Conservation (phyloP, 495 filamentous ascomycete genomes). For the Trichoderma reesei region DNA sequence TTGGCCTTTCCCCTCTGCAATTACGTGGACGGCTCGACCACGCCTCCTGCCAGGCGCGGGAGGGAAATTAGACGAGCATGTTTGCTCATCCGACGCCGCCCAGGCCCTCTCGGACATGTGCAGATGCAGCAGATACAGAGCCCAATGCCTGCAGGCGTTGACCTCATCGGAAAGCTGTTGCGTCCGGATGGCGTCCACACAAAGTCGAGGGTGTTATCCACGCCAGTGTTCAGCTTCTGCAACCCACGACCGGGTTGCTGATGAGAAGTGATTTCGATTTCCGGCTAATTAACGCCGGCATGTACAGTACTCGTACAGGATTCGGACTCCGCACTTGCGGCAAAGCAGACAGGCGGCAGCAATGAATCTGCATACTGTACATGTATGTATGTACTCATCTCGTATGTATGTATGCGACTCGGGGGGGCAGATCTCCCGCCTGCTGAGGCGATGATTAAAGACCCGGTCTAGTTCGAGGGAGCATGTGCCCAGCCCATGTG, state of each 20-base stretch:
- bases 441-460: conserved; percentile 5
- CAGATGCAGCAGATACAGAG: not conserved
- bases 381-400: not conserved
- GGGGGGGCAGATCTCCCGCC: conserved; percentile 1
- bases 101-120: not conserved
- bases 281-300: conserved; percentile 2
- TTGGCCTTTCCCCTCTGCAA: not conserved
- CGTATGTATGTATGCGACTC: not conserved
- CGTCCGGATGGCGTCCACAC: not conserved
- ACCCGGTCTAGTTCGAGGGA: not conserved
- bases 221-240: conserved; percentile 5
- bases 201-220: not conserved
- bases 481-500: not conserved
- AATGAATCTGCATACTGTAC: not conserved
- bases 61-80: not conserved
- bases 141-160: not conserved
- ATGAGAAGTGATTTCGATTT: not conserved
- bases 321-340: not conserved
- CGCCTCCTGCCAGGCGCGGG: not conserved
- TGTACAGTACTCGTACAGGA: not conserved
- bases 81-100: not conserved
- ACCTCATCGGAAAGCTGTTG: not conserved
- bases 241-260: not conserved
- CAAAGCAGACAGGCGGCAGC: not conserved
- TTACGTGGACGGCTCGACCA: not conserved